Base-by-base conservation (phyloP, 1,139 yeast genomes). In the Nakaseomyces glabratus region DNA sequence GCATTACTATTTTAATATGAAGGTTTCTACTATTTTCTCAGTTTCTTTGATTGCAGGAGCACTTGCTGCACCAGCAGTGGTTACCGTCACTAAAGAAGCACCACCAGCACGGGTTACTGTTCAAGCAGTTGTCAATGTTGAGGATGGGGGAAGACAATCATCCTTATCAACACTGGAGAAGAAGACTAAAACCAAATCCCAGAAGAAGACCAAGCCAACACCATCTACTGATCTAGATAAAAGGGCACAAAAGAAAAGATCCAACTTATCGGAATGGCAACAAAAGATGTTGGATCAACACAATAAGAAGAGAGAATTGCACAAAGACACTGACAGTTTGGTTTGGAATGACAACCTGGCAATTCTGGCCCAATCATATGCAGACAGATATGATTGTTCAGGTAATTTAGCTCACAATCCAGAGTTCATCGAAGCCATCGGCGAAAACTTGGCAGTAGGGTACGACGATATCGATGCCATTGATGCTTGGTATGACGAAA, bases 401-500 rank as follows among this genome's bases (percentile, higher is more conserved):
- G 80, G 81, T 35, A 46, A 52, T 10, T 71, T 85, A 58, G 28
- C 28, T 20, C 28, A 24, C 11, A 18, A 24, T 12, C 12, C 14
- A 10, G 28, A 24, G n/a, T 24, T 14, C 11, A 14, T 14, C 16
- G 28, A 24, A 4, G n/a, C n/a, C n/a, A 24, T 24, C 62, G 95
- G 95, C 55, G 95, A 85, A 65, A 85, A 85, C 69, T 68, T 85
- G 55, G 95, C 93, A 35, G 65, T 73, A 36, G 95, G 95, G 37
- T 71, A 67, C 60, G 44, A 66, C 30, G 58, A 65, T 24, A 63
- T 66, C 20, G 80, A 72, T 26, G 84, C 84, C 31, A 76, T 82
- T 39, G 68, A 71, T 26, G 95, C 90, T 35, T 85, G 95, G 96
- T 85, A 82, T 66, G 61, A 66, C 43, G 95, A 84, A 63, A 75